Conservation (phyloP, 192 early-diverging fungal genomes). For the Gryganskiella cystojenkinii region DNA sequence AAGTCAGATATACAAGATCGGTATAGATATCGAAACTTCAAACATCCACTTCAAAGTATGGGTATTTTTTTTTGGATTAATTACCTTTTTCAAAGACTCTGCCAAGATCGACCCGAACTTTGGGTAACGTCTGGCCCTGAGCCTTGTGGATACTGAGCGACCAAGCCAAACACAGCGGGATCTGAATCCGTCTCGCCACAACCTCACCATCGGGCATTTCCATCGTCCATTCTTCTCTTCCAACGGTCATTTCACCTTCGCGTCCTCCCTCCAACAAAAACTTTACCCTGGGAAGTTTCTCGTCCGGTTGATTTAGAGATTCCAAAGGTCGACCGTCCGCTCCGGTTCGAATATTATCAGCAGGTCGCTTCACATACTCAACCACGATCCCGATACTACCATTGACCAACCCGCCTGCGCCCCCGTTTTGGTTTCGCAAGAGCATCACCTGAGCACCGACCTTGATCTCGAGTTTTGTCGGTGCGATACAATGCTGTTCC, state of each 20-base stretch:
- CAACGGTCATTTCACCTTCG: slow-evolving; percentile 60
- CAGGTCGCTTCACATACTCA: slow-evolving; percentile 22
- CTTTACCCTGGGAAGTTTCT: slow-evolving; percentile 49
- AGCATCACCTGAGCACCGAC: slow-evolving; percentile 87
- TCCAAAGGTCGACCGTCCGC: slow-evolving; percentile 15
- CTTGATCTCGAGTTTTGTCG: slow-evolving; percentile 72
- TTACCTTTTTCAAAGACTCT: slow-evolving; percentile 81
- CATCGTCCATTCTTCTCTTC: slow-evolving; percentile 63
- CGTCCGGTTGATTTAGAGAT: slow-evolving; percentile 20
- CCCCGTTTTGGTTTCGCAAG: slow-evolving; percentile 70
- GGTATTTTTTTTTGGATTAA: background rate
- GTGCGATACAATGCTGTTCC: slow-evolving; percentile 69
- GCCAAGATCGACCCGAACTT: slow-evolving; percentile 78
- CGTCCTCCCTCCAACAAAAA: slow-evolving; percentile 46
- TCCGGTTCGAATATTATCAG: slow-evolving; percentile 15
- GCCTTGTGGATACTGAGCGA: slow-evolving; percentile 90
- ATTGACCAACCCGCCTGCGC: slow-evolving; percentile 69
- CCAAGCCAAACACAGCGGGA: slow-evolving; percentile 88
- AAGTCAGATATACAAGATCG: background rate
- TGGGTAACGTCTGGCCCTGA: slow-evolving; percentile 88
- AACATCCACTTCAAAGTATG: background rate
- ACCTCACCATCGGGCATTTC: slow-evolving; percentile 58
- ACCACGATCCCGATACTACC: slow-evolving; percentile 73
- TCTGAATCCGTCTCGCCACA: slow-evolving; percentile 52
- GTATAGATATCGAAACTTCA: background rate